Evolutionary conservation across 441 rosid species (phyloP).

Genomic region (Pelargonium cotyledonis): DNA sequence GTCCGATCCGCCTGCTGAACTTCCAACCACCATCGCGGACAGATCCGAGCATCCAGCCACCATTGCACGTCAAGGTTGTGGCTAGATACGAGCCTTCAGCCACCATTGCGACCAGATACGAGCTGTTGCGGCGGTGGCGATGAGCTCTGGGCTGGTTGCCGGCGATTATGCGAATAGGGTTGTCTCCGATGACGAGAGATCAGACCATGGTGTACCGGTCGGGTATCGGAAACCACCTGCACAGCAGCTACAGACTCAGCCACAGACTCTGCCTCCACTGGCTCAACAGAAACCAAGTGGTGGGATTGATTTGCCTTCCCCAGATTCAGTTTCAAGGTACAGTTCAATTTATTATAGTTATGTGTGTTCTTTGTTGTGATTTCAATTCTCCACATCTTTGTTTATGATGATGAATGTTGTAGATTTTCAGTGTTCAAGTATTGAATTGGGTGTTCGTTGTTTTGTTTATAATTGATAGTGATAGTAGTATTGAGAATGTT

Average conservation of each 20-base stretch:
- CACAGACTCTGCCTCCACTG: slow-evolving; percentile 43
- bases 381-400: neutral
- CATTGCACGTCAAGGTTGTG: too few relatives aligned
- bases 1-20: too few relatives aligned
- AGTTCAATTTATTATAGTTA: neutral
- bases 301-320: slow-evolving; percentile 63
- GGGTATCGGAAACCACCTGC: slow-evolving; percentile 41
- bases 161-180: slow-evolving; percentile 51
- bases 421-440: slow-evolving; percentile 12
- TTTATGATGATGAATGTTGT: neutral
- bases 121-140: slow-evolving; percentile 31
- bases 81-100: too few relatives aligned
- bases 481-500: neutral
- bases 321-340: slow-evolving; percentile 90
- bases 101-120: too few relatives aligned
- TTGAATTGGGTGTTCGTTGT: slow-evolving; percentile 29
- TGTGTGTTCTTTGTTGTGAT: neutral
- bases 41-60: too few relatives aligned
- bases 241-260: slow-evolving; percentile 36
- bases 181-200: slow-evolving; percentile 85
- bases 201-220: slow-evolving; percentile 61
- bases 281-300: slow-evolving; percentile 40
- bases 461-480: slow-evolving; percentile 25
- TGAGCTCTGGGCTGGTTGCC: slow-evolving; percentile 29
- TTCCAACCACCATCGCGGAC: too few relatives aligned